Evolutionary conservation across 148 eudicot species (phyloP).

Genomic region (Rhododendron vialii): DNA sequence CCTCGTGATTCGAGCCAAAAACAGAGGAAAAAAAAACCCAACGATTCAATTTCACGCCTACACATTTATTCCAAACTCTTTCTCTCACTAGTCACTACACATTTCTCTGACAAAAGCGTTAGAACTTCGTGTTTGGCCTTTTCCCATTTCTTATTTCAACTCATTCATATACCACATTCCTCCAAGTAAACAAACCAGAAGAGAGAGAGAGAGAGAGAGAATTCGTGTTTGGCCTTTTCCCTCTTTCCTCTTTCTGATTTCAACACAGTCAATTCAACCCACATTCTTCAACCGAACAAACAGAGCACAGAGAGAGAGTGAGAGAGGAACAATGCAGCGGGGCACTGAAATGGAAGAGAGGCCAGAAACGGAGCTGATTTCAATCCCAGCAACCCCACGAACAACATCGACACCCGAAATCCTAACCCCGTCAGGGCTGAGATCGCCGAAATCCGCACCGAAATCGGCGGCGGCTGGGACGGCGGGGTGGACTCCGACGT

Average conservation of each 20-base stretch:
- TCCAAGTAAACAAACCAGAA: not conserved
- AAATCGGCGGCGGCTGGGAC: not conserved
- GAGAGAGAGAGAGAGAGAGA: not conserved
- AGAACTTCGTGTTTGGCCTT: not conserved
- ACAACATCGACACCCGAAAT: constrained; percentile 87
- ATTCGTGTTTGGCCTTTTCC: not conserved
- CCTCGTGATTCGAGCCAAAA: constrained; percentile 1
- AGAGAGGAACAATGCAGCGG: not conserved
- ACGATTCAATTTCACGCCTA: not conserved
- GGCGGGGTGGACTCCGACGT: constrained; percentile 73
- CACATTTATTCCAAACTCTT: not conserved
- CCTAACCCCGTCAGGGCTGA: constrained; percentile 61
- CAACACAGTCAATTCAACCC: not conserved
- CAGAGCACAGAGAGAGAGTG: not conserved
- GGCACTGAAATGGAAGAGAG: constrained; percentile 59
- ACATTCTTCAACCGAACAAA: not conserved
- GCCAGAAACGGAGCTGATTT: constrained; percentile 78
- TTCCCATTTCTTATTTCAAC: not conserved
- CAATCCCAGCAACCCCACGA: constrained; percentile 88
- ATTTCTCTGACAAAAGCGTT: not conserved
- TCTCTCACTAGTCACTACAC: no score
- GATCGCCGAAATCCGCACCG: constrained; percentile 49
- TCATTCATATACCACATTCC: not conserved
- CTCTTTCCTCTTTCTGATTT: not conserved
- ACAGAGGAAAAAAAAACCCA: not conserved